Evolutionary conservation across 139 green algal genomes (phyloP).

Genomic region (Zygnema cylindricum): DNA sequence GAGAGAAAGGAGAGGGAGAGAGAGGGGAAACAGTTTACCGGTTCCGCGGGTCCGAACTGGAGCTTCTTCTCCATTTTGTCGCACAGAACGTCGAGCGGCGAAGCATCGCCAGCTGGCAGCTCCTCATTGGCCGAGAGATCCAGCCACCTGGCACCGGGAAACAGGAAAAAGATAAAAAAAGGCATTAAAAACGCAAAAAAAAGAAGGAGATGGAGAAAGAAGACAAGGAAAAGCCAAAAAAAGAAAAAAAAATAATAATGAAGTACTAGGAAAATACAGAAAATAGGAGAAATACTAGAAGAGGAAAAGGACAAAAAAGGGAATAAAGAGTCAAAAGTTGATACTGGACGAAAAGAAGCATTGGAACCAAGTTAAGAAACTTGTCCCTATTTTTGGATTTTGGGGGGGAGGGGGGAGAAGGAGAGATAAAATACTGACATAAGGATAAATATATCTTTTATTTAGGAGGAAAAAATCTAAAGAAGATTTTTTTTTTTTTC

Average conservation of each 20-base stretch:
- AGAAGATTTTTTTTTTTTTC: no score
- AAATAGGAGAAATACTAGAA: background rate
- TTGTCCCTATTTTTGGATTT: no score
- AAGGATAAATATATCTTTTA: no score
- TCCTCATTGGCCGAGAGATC: conserved; percentile 2
- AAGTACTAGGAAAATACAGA: background rate
- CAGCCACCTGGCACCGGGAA: conserved; percentile 23
- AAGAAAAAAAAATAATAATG: background rate
- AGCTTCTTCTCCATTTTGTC: conserved; percentile 25
- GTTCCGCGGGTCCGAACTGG: background rate
- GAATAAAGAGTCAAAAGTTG: background rate
- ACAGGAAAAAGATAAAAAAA: conserved; percentile 1
- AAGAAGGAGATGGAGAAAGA: background rate
- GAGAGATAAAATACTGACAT: no score
- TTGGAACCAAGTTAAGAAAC: no score
- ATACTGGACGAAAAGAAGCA: no score
- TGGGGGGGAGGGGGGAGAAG: no score
- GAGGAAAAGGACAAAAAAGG: background rate
- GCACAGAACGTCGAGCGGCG: conserved; percentile 24
- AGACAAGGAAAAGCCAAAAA: background rate
- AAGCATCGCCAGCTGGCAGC: background rate
- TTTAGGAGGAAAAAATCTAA: no score
- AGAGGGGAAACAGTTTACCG: background rate
- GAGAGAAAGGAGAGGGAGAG: background rate
- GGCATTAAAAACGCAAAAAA: background rate